Evolutionary conservation across 352 stramenopile species (phyloP).

Genomic region (Paralagenidium karlingii): DNA sequence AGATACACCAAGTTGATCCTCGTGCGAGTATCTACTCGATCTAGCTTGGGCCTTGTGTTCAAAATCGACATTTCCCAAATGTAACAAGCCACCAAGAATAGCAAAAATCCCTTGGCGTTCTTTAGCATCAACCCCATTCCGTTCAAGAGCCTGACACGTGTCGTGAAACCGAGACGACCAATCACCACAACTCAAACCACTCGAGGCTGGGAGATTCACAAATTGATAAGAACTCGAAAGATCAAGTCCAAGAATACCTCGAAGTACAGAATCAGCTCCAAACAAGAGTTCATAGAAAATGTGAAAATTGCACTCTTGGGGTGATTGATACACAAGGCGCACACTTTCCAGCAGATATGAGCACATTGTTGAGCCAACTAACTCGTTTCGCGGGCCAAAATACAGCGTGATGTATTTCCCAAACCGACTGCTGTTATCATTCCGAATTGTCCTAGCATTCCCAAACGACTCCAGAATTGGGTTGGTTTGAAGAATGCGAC

Average conservation of each 20-base stretch:
- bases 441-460: slow-evolving; percentile 93
- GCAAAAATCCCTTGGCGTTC: slow-evolving; percentile 48
- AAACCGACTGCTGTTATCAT: slow-evolving; percentile 94
- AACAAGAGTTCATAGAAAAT: slow-evolving; percentile 94
- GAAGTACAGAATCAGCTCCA: slow-evolving; percentile 43
- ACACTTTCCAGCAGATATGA: slow-evolving; percentile 98
- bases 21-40: background rate
- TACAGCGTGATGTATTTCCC: slow-evolving; percentile 95
- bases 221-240: slow-evolving; percentile 6
- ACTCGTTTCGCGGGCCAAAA: slow-evolving; percentile 60
- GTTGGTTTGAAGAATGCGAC: slow-evolving; percentile 91
- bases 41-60: slow-evolving; percentile 7
- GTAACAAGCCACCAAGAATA: slow-evolving; percentile 85
- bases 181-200: no score
- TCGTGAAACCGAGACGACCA: slow-evolving; percentile 40
- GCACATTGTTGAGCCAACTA: slow-evolving; percentile 89
- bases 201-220: slow-evolving; percentile 20
- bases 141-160: slow-evolving; percentile 62
- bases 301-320: slow-evolving; percentile 90
- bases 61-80: slow-evolving; percentile 94
- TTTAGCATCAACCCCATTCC: slow-evolving; percentile 39
- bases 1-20: slow-evolving; percentile 2
- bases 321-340: slow-evolving; percentile 87
- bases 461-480: slow-evolving; percentile 96
- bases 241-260: slow-evolving; percentile 48